These are phyloP conservation scores for Cynara cardunculus DNA, from an alignment of 129 eudicot species.

Conservation along the genomic window DNA sequence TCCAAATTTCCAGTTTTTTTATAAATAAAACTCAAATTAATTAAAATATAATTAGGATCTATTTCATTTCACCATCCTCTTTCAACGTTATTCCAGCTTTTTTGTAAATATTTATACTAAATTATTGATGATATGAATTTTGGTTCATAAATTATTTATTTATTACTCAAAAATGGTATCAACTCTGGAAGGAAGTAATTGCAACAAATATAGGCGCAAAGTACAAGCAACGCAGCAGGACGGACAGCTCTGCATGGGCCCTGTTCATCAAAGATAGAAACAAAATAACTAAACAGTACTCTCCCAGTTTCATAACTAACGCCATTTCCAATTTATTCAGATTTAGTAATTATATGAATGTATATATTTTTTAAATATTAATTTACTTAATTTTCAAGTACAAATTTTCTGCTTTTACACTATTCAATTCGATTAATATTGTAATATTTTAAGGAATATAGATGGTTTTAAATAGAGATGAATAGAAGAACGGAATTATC, in stretches of 20 bases:
- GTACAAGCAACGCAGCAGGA: constrained; percentile 18
- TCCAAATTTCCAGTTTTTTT: background rate
- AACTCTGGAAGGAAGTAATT: background rate
- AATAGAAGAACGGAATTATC: background rate
- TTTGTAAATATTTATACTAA: background rate
- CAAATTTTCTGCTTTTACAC: background rate
- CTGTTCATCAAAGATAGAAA: constrained; percentile 22
- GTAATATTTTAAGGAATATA: background rate
- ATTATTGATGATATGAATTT: background rate
- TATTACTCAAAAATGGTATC: background rate
- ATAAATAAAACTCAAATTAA: too few species aligned
- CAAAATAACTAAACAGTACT: constrained; percentile 23
- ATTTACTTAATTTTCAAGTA: background rate
- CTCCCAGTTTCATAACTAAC: background rate
- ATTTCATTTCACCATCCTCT: background rate
- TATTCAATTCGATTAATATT: background rate
- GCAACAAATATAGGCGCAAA: background rate
- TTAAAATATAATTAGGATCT: too few species aligned
- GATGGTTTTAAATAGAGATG: background rate
- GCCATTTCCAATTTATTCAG: background rate
- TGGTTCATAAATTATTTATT: background rate
- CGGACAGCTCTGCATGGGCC: constrained; percentile 34
- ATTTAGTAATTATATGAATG: background rate
- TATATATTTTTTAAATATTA: background rate
- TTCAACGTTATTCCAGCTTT: background rate